phyloP scores from a whole-genome alignment of 1,284 basidiomycete genomes.

The Agroathelia rolfsii region DNA sequence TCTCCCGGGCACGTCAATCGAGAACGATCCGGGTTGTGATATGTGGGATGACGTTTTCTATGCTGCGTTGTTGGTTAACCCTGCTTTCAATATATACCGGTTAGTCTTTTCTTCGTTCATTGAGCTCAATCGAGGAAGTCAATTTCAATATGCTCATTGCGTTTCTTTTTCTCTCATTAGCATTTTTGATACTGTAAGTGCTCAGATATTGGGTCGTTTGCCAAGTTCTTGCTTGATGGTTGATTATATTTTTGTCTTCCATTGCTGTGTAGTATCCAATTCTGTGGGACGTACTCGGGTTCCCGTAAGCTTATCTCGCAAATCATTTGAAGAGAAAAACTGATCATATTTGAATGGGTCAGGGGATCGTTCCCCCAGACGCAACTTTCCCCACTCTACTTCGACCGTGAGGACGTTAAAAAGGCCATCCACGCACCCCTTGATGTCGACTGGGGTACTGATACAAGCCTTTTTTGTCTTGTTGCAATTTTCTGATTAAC shows the following conservation, averaged over 20 bases:
- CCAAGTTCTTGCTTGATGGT: conserved; percentile 4
- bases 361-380: conserved; percentile 53
- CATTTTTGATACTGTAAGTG: conserved; percentile 54
- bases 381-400: conserved; percentile 40
- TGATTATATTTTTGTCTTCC: conserved; percentile 1
- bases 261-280: conserved; percentile 35
- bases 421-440: conserved; percentile 61
- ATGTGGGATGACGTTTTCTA: conserved; percentile 56
- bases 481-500: too few species aligned
- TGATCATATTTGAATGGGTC: not conserved
- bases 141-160: too few species aligned
- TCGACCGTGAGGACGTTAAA: conserved; percentile 64
- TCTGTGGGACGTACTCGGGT: conserved; percentile 69
- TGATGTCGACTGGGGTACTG: conserved; percentile 54
- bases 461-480: too few species aligned
- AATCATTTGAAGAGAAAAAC: too few species aligned
- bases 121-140: too few species aligned
- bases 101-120: too few species aligned
- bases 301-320: conserved; percentile 44
- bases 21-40: conserved; percentile 44
- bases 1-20: conserved; percentile 40
- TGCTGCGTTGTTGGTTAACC: conserved; percentile 52
- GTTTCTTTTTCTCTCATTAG: too few species aligned
- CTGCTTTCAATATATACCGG: conserved; percentile 70
- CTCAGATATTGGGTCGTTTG: not conserved